These are phyloP conservation scores for Speleostelium caveatum DNA, from an alignment of 78 protist genomes.

Conservation along the genomic window DNA sequence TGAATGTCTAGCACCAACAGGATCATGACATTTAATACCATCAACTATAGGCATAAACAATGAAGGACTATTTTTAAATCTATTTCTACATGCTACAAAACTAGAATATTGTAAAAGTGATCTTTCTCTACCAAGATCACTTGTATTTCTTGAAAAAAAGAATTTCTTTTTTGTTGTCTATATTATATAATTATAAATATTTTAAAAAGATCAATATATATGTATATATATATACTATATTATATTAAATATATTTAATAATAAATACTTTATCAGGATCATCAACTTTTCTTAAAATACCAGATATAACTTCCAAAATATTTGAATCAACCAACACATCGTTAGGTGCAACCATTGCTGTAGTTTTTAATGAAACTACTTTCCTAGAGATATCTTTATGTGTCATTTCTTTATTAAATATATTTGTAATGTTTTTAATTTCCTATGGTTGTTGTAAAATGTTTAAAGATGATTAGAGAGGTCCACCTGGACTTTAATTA, in stretches of 20 bases:
- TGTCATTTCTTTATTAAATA: conserved; percentile 49
- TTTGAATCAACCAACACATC: conserved; percentile 66
- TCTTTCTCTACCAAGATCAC: conserved; percentile 70
- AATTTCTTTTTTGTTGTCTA: conserved; percentile 51
- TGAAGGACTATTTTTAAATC: conserved; percentile 76
- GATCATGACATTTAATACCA: conserved; percentile 75
- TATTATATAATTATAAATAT: too few species aligned
- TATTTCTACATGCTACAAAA: conserved; percentile 79
- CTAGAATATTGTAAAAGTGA: conserved; percentile 71
- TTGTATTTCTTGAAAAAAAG: conserved; percentile 54
- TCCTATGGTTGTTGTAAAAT: conserved; percentile 8
- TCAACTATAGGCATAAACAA: conserved; percentile 74
- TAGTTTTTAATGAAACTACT: conserved; percentile 70
- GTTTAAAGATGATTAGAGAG: neutral
- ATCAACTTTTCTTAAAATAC: conserved; percentile 73
- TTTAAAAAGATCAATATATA: too few species aligned
- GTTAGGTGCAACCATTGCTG: conserved; percentile 72
- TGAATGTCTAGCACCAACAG: conserved; percentile 79
- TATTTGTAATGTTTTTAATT: conserved; percentile 58
- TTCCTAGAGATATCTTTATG: conserved; percentile 77
- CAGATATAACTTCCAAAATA: conserved; percentile 60
- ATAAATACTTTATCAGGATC: conserved; percentile 44
- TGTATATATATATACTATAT: neutral
- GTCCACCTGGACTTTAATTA: neutral
- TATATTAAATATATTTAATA: too few species aligned